Evolutionary conservation across 2,329 filamentous ascomycete genomes (phyloP).

Genomic region (Chaetomium sp.): DNA sequence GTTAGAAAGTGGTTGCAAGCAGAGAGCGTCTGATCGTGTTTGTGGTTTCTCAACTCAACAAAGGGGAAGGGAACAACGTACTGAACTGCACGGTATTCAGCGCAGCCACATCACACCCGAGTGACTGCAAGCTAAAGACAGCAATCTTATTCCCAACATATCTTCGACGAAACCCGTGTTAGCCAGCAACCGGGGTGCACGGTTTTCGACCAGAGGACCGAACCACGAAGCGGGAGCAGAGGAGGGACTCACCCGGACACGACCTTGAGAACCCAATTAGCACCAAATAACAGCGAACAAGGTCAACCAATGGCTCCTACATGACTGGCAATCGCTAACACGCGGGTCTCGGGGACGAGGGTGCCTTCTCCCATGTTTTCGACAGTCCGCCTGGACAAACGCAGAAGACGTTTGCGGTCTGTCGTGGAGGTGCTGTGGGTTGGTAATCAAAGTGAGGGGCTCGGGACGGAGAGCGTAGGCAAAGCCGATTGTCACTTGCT

Average conservation of each 20-base stretch:
- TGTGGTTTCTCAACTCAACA: neutral
- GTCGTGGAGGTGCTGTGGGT: no score
- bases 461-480: neutral
- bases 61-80: conserved; percentile 40
- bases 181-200: neutral
- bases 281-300: conserved; percentile 6
- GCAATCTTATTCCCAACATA: conserved; percentile 98
- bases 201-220: neutral
- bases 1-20: neutral
- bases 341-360: conserved; percentile 53
- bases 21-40: neutral
- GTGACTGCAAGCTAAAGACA: conserved; percentile 84
- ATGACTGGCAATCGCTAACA: conserved; percentile 91
- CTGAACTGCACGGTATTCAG: conserved; percentile 98
- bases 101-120: conserved; percentile 89
- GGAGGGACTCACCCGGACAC: conserved; percentile 59
- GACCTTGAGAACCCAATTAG: conserved; percentile 44
- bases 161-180: conserved; percentile 30
- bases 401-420: no score
- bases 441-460: neutral
- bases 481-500: conserved; percentile 3
- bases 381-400: no score
- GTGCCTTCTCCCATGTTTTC: conserved; percentile 33
- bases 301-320: conserved; percentile 47
- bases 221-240: neutral